A percentile compares a stretch with the other conserved stretches of the same genome.
Evolutionary conservation across 352 stramenopile species (phyloP).

Genomic region (Pythium scleroteichum): DNA sequence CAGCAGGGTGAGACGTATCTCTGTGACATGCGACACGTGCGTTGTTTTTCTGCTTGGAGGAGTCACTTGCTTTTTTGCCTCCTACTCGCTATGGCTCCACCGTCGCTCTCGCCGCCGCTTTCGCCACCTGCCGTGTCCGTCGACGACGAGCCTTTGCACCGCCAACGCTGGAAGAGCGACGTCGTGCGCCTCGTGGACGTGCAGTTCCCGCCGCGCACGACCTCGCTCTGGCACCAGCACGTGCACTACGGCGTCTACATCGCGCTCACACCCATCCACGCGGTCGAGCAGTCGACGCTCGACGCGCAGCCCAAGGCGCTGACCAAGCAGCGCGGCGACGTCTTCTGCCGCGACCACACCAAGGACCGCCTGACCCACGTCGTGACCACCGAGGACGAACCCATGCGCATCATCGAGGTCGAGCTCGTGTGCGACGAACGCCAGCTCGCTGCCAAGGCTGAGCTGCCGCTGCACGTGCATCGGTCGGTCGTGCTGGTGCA

Average conservation of each 20-base stretch:
- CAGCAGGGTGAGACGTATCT: no score
- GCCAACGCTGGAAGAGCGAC: constrained; percentile 24
- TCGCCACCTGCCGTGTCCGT: constrained; percentile 19
- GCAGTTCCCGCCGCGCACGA: constrained; percentile 29
- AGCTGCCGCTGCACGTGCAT: constrained; percentile 12
- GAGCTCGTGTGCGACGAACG: constrained; percentile 47
- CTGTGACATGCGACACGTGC: no score
- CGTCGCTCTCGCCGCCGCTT: background rate
- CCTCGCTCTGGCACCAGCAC: constrained; percentile 31
- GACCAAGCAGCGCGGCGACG: constrained; percentile 18
- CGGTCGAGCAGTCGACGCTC: constrained; percentile 17
- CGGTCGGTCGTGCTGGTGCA: constrained; percentile 28
- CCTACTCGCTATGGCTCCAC: background rate
- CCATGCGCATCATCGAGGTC: constrained; percentile 52
- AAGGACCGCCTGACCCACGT: constrained; percentile 47
- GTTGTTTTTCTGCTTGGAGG: no score
- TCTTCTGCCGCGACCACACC: constrained; percentile 37
- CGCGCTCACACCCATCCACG: constrained; percentile 15
- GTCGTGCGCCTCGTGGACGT: constrained; percentile 27
- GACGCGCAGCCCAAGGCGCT: constrained; percentile 12
- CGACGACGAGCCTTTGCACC: constrained; percentile 31
- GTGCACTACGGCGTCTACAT: constrained; percentile 33
- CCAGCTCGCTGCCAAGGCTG: constrained; percentile 17
- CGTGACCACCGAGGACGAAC: constrained; percentile 30
- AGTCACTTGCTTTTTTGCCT: background rate